A percentile compares a stretch with the other conserved stretches of the same genome.
phyloP scores from a whole-genome alignment of 2,329 filamentous ascomycete genomes.

The Hymenoscyphus linearis region DNA sequence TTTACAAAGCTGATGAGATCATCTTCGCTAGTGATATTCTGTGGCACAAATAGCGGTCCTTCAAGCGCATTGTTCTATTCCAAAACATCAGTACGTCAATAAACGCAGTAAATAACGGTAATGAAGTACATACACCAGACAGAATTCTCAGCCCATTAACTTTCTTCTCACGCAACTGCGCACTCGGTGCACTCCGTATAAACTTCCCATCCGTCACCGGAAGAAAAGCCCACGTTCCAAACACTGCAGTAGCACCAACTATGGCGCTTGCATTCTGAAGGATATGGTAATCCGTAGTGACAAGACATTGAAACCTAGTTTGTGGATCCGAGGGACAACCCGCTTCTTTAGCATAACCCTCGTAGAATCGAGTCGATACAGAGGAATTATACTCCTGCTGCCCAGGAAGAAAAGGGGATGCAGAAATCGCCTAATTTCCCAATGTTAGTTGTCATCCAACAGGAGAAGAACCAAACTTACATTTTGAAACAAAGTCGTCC shows the following conservation, averaged over 20 bases:
- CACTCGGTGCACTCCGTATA: constrained; percentile 26
- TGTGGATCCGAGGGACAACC: constrained; percentile 35
- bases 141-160: constrained; percentile 31
- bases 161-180: constrained; percentile 27
- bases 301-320: constrained; percentile 28
- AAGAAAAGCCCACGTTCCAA: constrained; percentile 32
- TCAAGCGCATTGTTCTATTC: constrained; percentile 36
- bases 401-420: constrained; percentile 46
- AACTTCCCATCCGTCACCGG: constrained; percentile 35
- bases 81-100: neutral
- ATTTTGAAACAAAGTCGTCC: constrained; percentile 18
- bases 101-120: neutral
- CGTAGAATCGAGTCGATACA: constrained; percentile 39
- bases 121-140: constrained; percentile 11
- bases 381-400: constrained; percentile 45
- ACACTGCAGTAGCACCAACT: constrained; percentile 16
- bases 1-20: constrained; percentile 22
- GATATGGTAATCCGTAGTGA: constrained; percentile 27
- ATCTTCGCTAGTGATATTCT: constrained; percentile 31
- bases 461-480: constrained; percentile 6
- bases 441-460: neutral
- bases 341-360: constrained; percentile 37
- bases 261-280: constrained; percentile 26
- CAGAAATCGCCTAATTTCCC: constrained; percentile 25
- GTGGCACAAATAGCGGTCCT: constrained; percentile 35